Evolutionary conservation across 228 moss, liverwort and hornwort species (phyloP).

Genomic region (Sphagnum magellanicum): DNA sequence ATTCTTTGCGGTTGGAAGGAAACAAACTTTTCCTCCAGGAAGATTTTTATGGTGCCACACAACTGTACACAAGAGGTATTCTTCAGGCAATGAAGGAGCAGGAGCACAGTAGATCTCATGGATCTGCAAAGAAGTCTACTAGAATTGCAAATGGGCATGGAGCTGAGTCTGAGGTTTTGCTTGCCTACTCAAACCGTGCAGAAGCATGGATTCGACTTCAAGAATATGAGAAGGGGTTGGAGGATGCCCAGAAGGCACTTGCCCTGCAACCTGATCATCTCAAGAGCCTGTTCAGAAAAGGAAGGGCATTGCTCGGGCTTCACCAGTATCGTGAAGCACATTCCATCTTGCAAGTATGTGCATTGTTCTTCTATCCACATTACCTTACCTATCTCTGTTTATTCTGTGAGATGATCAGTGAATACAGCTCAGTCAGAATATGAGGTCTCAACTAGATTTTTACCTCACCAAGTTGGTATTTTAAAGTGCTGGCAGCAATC

Average conservation of each 20-base stretch:
- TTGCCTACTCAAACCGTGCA: constrained; percentile 77
- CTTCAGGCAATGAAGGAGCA: constrained; percentile 39
- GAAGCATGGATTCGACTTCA: constrained; percentile 71
- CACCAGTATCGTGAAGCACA: constrained; percentile 65
- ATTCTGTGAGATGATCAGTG: neutral
- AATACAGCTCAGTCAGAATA: no score
- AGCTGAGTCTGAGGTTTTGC: constrained; percentile 52
- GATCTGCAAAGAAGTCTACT: constrained; percentile 1
- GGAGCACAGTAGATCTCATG: constrained; percentile 31
- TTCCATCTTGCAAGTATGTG: constrained; percentile 38
- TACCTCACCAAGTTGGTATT: no score
- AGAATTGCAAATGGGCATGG: constrained; percentile 6
- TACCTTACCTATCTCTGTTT: neutral
- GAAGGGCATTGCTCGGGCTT: constrained; percentile 63
- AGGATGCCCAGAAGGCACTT: constrained; percentile 57
- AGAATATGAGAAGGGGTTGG: constrained; percentile 58
- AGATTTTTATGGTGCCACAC: constrained; percentile 44
- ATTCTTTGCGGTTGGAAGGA: constrained; percentile 44
- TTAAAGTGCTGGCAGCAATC: no score
- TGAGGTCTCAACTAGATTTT: no score
- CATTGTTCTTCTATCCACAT: no score
- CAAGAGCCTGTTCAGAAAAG: constrained; percentile 77
- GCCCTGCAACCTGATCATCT: constrained; percentile 56
- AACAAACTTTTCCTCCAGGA: constrained; percentile 57
- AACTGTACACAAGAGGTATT: constrained; percentile 59